Percentiles rank a stretch among this genome's conserved stretches.
Evolutionary conservation across 768 basidiomycete species (phyloP).

Genomic region (Boletus fagicola): DNA sequence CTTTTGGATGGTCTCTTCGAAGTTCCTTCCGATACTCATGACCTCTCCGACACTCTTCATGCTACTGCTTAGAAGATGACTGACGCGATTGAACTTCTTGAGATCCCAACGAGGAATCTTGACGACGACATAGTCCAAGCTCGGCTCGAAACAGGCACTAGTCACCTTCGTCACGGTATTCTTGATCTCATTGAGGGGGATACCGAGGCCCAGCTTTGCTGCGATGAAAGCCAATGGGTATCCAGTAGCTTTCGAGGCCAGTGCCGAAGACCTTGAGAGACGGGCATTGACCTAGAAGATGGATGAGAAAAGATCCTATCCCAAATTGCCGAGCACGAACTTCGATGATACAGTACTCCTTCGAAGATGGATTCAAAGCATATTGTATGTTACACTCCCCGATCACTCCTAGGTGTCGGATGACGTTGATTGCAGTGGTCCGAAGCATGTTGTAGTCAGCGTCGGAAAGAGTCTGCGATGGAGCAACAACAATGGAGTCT

Average conservation of each 20-base stretch:
- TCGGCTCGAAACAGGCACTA: constrained; percentile 96
- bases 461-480: constrained; percentile 97
- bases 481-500: constrained; percentile 97
- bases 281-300: constrained; percentile 80
- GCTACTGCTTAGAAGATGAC: constrained; percentile 83
- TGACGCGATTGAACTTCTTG: constrained; percentile 96
- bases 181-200: constrained; percentile 96
- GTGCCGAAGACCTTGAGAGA: constrained; percentile 93
- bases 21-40: constrained; percentile 97
- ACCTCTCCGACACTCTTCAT: constrained; percentile 99
- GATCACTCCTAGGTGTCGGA: constrained; percentile 96
- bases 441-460: constrained; percentile 99
- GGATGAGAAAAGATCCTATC: constrained; percentile 1
- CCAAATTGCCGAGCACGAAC: constrained; percentile 36
- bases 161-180: constrained; percentile 98
- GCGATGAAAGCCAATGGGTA: constrained; percentile 99
- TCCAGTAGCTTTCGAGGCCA: constrained; percentile 97
- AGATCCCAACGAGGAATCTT: constrained; percentile 99
- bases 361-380: constrained; percentile 90
- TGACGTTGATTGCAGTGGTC: constrained; percentile 96
- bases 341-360: constrained; percentile 99
- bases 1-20: constrained; percentile 98
- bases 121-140: constrained; percentile 94
- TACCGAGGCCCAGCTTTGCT: constrained; percentile 94
- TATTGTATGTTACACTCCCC: constrained; percentile 99